A percentile compares a stretch with the other conserved stretches of the same genome.
Conservation (phyloP, 2,329 filamentous ascomycete genomes). For the Pseudogymnoascus sp. region DNA sequence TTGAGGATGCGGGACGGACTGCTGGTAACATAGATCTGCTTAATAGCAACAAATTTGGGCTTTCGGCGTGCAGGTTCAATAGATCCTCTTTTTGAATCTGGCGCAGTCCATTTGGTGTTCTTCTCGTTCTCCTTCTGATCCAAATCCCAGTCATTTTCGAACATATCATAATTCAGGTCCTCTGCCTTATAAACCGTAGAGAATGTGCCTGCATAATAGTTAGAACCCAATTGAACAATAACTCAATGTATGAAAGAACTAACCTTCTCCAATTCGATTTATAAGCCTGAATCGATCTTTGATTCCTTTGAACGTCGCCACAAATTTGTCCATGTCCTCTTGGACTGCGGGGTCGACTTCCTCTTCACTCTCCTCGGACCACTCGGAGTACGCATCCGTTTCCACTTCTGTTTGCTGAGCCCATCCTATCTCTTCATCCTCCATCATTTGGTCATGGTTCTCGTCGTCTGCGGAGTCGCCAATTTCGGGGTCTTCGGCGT, state of each 20-base stretch:
- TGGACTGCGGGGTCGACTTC: constrained; percentile 60
- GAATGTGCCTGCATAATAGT: constrained; percentile 64
- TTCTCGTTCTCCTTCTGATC: constrained; percentile 55
- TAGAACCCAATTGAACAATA: constrained; percentile 13
- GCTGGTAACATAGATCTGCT: constrained; percentile 99
- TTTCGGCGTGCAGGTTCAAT: constrained; percentile 34
- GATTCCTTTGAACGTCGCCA: constrained; percentile 75
- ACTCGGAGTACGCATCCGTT: constrained; percentile 36
- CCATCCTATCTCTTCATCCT: constrained; percentile 17
- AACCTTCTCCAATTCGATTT: constrained; percentile 95
- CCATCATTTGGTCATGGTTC: constrained; percentile 11
- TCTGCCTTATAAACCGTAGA: constrained; percentile 99
- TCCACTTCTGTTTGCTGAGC: constrained; percentile 17
- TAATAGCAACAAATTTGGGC: constrained; percentile 85
- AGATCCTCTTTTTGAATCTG: constrained; percentile 49
- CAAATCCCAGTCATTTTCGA: constrained; percentile 80
- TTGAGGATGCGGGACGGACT: constrained; percentile 90
- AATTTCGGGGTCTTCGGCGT: constrained; percentile 2
- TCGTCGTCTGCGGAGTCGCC: constrained; percentile 11
- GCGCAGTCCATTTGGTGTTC: constrained; percentile 59
- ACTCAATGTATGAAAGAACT: constrained; percentile 13
- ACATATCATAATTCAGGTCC: constrained; percentile 76
- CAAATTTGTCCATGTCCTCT: constrained; percentile 81
- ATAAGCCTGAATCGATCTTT: constrained; percentile 79
- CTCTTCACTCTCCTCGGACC: constrained; percentile 50